phyloP scores from a whole-genome alignment of 2,329 filamentous ascomycete genomes.

The Xylariaceae sp. region DNA sequence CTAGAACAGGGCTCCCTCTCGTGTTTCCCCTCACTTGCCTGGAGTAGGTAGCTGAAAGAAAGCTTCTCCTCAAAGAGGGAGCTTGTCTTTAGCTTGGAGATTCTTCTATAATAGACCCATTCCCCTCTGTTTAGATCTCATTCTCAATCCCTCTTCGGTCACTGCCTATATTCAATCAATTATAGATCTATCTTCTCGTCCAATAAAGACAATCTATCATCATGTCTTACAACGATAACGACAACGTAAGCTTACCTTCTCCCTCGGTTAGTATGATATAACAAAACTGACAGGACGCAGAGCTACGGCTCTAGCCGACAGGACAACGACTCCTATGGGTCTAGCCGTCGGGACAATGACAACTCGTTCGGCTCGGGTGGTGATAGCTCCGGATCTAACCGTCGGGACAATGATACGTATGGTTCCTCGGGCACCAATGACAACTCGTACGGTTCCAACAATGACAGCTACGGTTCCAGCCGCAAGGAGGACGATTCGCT shows the following conservation, averaged over 20 bases:
- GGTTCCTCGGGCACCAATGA: slow-evolving; percentile 42
- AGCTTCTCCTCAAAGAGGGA: slow-evolving; percentile 16
- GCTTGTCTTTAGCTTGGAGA: slow-evolving; percentile 8
- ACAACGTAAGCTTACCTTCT: slow-evolving; percentile 41
- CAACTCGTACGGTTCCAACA: slow-evolving; percentile 34
- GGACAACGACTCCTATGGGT: slow-evolving; percentile 20
- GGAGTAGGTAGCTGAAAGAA: slow-evolving; percentile 9
- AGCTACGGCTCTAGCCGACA: slow-evolving; percentile 32
- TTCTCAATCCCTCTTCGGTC: not conserved
- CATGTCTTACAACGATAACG: slow-evolving; percentile 56
- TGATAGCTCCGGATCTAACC: slow-evolving; percentile 16
- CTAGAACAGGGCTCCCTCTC: slow-evolving; percentile 21
- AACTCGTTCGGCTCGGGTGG: no score
- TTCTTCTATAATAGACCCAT: slow-evolving; percentile 29
- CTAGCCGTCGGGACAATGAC: slow-evolving; percentile 14
- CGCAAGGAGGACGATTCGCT: slow-evolving; percentile 27
- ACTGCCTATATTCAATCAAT: not conserved
- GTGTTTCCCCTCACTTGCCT: slow-evolving; percentile 25
- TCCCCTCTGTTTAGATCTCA: not conserved
- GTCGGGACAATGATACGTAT: slow-evolving; percentile 26
- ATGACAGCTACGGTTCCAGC: slow-evolving; percentile 28
- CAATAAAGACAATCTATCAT: slow-evolving; percentile 18
- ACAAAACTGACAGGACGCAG: slow-evolving; percentile 17
- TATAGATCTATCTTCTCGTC: not conserved
- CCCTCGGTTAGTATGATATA: not conserved